Evolutionary conservation across 2,329 filamentous ascomycete species (phyloP).

Genomic region (Trichophyton mentagrophytes): DNA sequence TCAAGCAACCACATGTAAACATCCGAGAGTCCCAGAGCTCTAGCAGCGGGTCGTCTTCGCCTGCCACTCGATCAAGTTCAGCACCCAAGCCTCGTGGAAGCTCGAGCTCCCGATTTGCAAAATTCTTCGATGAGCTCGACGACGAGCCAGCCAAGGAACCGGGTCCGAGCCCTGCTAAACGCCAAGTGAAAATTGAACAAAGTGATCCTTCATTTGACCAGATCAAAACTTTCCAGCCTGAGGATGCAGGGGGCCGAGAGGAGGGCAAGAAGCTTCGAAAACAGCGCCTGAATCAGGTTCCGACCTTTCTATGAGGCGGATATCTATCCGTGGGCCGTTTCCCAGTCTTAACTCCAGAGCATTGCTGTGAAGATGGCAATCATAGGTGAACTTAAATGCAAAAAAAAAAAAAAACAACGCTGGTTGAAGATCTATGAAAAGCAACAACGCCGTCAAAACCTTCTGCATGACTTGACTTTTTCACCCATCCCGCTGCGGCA

Average conservation of each 20-base stretch:
- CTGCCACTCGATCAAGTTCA: not conserved
- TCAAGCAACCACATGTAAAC: not conserved
- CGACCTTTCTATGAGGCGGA: conserved; percentile 29
- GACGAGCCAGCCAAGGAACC: conserved; percentile 5
- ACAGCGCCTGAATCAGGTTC: conserved; percentile 32
- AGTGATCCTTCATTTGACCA: conserved; percentile 7
- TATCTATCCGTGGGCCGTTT: conserved; percentile 5
- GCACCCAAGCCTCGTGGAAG: not conserved
- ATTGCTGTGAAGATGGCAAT: too few species aligned
- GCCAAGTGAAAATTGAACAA: conserved; percentile 15
- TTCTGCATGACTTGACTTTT: not conserved
- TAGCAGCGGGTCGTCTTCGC: not conserved
- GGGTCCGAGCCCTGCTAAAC: conserved; percentile 20
- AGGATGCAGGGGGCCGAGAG: not conserved
- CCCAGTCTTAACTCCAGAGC: too few species aligned
- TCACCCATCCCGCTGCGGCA: not conserved
- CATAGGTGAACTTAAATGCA: too few species aligned
- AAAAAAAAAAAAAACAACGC: too few species aligned
- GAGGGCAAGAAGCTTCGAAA: conserved; percentile 22
- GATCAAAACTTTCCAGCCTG: conserved; percentile 8
- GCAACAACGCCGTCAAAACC: not conserved
- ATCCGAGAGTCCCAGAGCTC: not conserved
- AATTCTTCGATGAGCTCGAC: conserved; percentile 24
- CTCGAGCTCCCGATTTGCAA: conserved; percentile 21
- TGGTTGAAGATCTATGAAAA: not conserved